Evolutionary conservation across 1,284 basidiomycete genomes (phyloP).

Genomic region (Fomes fomentarius): DNA sequence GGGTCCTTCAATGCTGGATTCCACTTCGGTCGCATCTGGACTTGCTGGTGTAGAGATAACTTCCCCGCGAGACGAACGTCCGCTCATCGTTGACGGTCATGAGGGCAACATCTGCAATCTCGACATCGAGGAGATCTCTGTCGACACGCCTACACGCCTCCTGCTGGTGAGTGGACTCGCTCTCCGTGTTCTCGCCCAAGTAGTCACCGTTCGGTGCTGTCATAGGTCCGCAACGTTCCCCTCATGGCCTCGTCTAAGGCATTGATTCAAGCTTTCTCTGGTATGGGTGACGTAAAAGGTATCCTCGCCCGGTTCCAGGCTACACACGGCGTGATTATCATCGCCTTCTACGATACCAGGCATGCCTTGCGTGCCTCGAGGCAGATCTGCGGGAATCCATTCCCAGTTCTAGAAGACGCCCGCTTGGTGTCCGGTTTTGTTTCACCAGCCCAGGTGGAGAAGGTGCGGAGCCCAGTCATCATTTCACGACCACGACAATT

Average conservation of each 20-base stretch:
- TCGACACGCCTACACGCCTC: conserved; percentile 22
- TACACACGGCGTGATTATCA: conserved; percentile 51
- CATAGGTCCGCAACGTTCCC: conserved; percentile 28
- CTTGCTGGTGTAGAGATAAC: conserved; percentile 24
- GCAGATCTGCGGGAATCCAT: conserved; percentile 23
- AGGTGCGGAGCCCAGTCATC: conserved; percentile 4
- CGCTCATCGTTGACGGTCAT: conserved; percentile 9
- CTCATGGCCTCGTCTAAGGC: conserved; percentile 7
- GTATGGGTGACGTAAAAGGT: conserved; percentile 45
- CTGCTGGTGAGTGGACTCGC: conserved; percentile 21
- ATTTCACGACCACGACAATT: neutral
- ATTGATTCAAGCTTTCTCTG: conserved; percentile 21
- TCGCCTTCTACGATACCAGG: conserved; percentile 67
- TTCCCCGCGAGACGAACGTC: conserved; percentile 26
- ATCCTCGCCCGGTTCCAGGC: conserved; percentile 53
- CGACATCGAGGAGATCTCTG: conserved; percentile 10
- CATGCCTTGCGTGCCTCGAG: conserved; percentile 52
- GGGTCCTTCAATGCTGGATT: conserved; percentile 3
- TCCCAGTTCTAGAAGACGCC: conserved; percentile 24
- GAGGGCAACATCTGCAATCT: conserved; percentile 2
- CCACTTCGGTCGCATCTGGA: conserved; percentile 16
- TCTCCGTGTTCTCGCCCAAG: neutral
- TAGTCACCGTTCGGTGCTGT: neutral
- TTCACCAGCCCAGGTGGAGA: conserved; percentile 18
- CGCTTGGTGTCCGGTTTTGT: conserved; percentile 22